These are phyloP conservation scores for Geotrichum klebahnii DNA, from an alignment of 1,139 yeast species.

Conservation along the genomic window DNA sequence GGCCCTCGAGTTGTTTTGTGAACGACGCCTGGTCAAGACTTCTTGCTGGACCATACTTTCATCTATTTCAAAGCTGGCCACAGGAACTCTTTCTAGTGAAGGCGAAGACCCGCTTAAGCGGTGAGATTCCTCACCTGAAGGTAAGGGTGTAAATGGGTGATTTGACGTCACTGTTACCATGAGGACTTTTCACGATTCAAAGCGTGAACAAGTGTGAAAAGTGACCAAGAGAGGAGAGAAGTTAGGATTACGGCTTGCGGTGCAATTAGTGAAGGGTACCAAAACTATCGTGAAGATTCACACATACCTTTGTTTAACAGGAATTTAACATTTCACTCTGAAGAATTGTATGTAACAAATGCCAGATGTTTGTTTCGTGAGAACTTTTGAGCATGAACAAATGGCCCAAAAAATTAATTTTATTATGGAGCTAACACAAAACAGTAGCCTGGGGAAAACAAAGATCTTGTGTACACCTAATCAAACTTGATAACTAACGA, in stretches of 20 bases:
- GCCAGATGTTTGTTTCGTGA: neutral
- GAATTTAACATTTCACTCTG: slow-evolving; percentile 1
- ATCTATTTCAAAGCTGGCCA: slow-evolving; percentile 26
- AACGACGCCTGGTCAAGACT: neutral
- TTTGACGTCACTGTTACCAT: slow-evolving; percentile 8
- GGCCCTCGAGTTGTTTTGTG: neutral
- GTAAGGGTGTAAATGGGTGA: slow-evolving; percentile 13
- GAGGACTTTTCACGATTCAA: neutral
- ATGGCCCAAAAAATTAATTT: neutral
- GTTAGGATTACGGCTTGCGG: neutral
- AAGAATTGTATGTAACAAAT: neutral
- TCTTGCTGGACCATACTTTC: slow-evolving; percentile 18
- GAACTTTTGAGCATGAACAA: slow-evolving; percentile 7
- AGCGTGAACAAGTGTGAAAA: too few relatives aligned
- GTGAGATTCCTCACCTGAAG: slow-evolving; percentile 4
- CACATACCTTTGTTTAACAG: neutral
- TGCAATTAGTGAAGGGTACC: neutral
- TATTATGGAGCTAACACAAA: too few relatives aligned
- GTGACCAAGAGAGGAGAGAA: neutral
- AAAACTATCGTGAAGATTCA: neutral
- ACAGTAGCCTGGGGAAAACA: too few relatives aligned
- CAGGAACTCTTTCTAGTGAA: slow-evolving; percentile 6
- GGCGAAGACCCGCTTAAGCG: neutral
- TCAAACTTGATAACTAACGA: too few relatives aligned
- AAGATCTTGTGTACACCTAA: too few relatives aligned